Conservation (phyloP, 495 filamentous ascomycete genomes). For the Chaetomium fimeti region DNA sequence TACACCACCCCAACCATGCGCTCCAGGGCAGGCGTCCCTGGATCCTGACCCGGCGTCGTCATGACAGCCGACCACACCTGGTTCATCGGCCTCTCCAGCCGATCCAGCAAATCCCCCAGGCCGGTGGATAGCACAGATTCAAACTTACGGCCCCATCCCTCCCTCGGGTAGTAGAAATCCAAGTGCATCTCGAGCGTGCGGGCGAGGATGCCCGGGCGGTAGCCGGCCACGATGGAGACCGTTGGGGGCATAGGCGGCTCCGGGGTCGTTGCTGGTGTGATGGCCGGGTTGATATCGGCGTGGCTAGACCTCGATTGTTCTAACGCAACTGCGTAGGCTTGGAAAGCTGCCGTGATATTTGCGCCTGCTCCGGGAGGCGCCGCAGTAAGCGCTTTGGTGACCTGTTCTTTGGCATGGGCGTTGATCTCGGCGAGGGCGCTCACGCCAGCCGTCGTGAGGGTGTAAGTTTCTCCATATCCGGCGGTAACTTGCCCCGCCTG, state of each 20-base stretch:
- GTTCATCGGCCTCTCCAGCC: slow-evolving; percentile 28
- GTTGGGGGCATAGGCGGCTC: background rate
- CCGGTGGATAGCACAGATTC: slow-evolving; percentile 25
- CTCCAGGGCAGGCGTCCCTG: background rate
- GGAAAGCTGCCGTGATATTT: slow-evolving; percentile 25
- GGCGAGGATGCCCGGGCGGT: slow-evolving; percentile 36
- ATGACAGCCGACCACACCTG: slow-evolving; percentile 35
- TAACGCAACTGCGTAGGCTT: slow-evolving; percentile 28
- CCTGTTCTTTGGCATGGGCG: slow-evolving; percentile 26
- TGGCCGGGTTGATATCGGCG: background rate
- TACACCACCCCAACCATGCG: slow-evolving; percentile 35
- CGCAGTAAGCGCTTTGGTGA: slow-evolving; percentile 22
- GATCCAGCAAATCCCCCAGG: slow-evolving; percentile 23
- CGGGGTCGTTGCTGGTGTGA: slow-evolving; percentile 4
- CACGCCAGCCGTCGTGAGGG: slow-evolving; percentile 20
- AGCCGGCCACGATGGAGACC: slow-evolving; percentile 31
- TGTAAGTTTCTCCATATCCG: background rate
- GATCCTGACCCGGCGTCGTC: background rate
- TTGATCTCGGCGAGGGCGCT: slow-evolving; percentile 25
- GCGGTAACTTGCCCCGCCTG: background rate
- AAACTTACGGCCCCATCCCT: slow-evolving; percentile 31
- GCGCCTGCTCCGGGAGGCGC: slow-evolving; percentile 15
- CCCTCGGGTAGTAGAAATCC: slow-evolving; percentile 26
- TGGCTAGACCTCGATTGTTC: slow-evolving; percentile 13
- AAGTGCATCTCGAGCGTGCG: slow-evolving; percentile 37